A percentile compares a stretch with the other conserved stretches of the same genome.
phyloP scores from a whole-genome alignment of 495 filamentous ascomycete genomes.

The Eremomyces bilateralis region DNA sequence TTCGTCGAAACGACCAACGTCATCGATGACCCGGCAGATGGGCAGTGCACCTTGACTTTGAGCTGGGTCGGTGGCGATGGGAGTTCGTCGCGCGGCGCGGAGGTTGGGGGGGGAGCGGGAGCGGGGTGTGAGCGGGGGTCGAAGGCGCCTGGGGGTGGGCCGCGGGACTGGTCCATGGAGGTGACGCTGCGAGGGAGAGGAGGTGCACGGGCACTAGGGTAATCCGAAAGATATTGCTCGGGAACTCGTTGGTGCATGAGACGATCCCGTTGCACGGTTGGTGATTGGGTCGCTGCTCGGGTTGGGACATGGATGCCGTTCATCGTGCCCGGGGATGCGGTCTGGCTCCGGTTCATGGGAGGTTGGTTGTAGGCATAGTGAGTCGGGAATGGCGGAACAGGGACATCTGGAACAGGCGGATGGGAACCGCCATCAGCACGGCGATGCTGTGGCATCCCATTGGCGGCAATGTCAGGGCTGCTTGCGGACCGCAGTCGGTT shows the following conservation, averaged over 20 bases:
- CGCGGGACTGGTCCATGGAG: slow-evolving; percentile 8
- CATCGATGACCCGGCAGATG: slow-evolving; percentile 52
- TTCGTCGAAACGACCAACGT: slow-evolving; percentile 83
- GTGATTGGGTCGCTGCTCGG: slow-evolving; percentile 24
- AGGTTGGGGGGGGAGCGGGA: neutral
- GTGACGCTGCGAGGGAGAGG: slow-evolving; percentile 8
- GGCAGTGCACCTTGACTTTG: slow-evolving; percentile 83
- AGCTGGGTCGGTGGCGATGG: slow-evolving; percentile 36
- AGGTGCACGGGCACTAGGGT: slow-evolving; percentile 7
- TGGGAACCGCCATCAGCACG: slow-evolving; percentile 31
- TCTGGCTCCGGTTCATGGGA: slow-evolving; percentile 45
- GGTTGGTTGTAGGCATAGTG: slow-evolving; percentile 36
- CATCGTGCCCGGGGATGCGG: slow-evolving; percentile 35
- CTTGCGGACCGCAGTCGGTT: slow-evolving; percentile 43
- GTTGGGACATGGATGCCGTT: slow-evolving; percentile 14
- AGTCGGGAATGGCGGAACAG: slow-evolving; percentile 38
- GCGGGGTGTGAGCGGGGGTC: neutral
- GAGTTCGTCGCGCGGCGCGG: neutral
- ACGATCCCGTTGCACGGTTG: slow-evolving; percentile 16
- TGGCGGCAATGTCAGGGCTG: slow-evolving; percentile 43
- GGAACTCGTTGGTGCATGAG: slow-evolving; percentile 6
- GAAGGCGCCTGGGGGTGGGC: slow-evolving; percentile 7
- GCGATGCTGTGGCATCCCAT: slow-evolving; percentile 23
- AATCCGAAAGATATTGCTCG: slow-evolving; percentile 6
- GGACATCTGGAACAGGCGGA: slow-evolving; percentile 45